Conservation (phyloP, 176 grass and related monocot genomes). For the maize (Zea mays) region DNA sequence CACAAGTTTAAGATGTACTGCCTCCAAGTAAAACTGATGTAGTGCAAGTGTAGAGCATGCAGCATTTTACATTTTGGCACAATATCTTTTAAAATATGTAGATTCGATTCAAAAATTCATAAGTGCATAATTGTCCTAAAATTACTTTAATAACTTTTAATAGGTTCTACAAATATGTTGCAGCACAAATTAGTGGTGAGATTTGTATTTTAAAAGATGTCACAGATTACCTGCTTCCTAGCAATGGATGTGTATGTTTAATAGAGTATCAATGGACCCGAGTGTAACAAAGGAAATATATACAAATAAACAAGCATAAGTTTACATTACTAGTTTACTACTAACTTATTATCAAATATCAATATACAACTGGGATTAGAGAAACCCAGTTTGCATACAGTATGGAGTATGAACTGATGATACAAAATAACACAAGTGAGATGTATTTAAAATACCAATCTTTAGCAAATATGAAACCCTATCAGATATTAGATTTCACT, state of each 20-base stretch:
- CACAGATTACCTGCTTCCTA: background rate
- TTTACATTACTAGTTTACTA: background rate
- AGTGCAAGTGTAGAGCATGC: background rate
- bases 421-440: conserved; percentile 5
- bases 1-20: background rate
- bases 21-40: background rate
- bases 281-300: background rate
- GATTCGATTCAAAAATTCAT: background rate
- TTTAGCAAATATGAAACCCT: conserved; percentile 31
- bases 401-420: background rate
- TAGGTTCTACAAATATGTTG: background rate
- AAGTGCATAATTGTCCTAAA: background rate
- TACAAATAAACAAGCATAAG: background rate
- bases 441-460: conserved; percentile 4
- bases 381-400: conserved; percentile 1
- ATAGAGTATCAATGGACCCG: background rate
- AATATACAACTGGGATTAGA: conserved; percentile 7
- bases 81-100: background rate
- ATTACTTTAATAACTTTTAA: background rate
- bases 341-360: background rate
- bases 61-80: background rate
- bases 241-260: background rate
- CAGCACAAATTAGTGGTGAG: background rate
- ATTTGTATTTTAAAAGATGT: background rate
- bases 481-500: background rate